phyloP scores from a whole-genome alignment of 495 filamentous ascomycete species.

The Geoglossum glabrum region DNA sequence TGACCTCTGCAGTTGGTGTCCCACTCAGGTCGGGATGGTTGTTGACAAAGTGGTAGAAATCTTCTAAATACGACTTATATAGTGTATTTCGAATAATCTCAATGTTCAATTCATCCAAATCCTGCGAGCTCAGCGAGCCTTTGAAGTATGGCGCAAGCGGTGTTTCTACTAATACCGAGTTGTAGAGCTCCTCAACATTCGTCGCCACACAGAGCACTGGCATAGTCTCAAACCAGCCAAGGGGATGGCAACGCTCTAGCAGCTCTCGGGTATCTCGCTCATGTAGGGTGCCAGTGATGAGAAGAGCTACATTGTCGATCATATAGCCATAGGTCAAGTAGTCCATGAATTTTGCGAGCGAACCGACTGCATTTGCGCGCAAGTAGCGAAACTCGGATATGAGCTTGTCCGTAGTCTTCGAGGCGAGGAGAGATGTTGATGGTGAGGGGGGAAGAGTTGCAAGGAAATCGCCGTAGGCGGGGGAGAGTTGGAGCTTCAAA shows the following conservation, averaged over 20 bases:
- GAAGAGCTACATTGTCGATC: slow-evolving; percentile 97
- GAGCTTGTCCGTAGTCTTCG: slow-evolving; percentile 93
- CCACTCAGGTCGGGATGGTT: slow-evolving; percentile 64
- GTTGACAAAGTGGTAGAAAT: slow-evolving; percentile 85
- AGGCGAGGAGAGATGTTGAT: slow-evolving; percentile 83
- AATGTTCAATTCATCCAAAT: slow-evolving; percentile 97
- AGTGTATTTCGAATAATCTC: slow-evolving; percentile 97
- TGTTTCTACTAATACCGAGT: slow-evolving; percentile 90
- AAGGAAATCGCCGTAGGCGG: slow-evolving; percentile 95
- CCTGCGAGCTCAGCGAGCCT: slow-evolving; percentile 77
- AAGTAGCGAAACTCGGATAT: slow-evolving; percentile 95
- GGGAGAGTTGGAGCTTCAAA: slow-evolving; percentile 90
- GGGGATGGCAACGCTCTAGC: slow-evolving; percentile 84
- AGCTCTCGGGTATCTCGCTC: slow-evolving; percentile 94
- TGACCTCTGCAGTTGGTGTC: slow-evolving; percentile 79
- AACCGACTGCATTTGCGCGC: slow-evolving; percentile 74
- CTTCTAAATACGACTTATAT: slow-evolving; percentile 98
- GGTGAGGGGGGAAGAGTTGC: slow-evolving; percentile 86
- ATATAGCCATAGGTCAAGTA: slow-evolving; percentile 98
- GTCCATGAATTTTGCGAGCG: slow-evolving; percentile 82
- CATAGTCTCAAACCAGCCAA: slow-evolving; percentile 98
- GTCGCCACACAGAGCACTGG: slow-evolving; percentile 93
- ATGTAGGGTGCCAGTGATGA: slow-evolving; percentile 95
- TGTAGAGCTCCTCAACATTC: slow-evolving; percentile 97
- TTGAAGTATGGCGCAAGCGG: slow-evolving; percentile 95